Evolutionary conservation across 768 basidiomycete genomes (phyloP), one percentile per base, ranked within the genome.

Genomic region (Terana coerulea): DNA sequence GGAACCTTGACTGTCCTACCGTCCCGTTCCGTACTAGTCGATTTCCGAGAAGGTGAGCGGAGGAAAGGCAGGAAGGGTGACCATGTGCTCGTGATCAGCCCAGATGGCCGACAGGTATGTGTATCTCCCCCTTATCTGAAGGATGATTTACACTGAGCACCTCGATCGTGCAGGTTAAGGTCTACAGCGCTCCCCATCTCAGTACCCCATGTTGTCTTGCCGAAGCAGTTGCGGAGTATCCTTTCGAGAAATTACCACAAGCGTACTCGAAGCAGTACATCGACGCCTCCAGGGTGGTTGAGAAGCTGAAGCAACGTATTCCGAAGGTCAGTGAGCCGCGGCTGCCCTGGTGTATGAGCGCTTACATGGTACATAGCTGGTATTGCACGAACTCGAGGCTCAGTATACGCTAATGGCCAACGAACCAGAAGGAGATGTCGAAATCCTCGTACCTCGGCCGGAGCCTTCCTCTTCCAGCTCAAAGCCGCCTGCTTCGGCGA

Each of bases 391-490:
- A 33, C 56, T 64, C 1, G 62, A 63, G 0, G 68, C 69, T 0
- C 77, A 74, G 59, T 80, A 72, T 55, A 74, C 70, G 7, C 59
- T 80, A 15, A 81, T 81, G 80, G 71, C 74, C 3, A 82, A 82
- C 51, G 60, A 65, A 10, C 75, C 79, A 24, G 63, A 56, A 7
- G 75, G 68, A 5, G 79, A 82, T 47, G 64, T 80, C 30, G 80
- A 81, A 54, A 46, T 78, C 17, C 50, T 74, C 17, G 59, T 75
- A 35, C 54, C 57, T 12, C 36, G 44, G 8, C 46, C 50, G 4
- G 50, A 47, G 5, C 26, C 47, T 12, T 19, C 42, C 39, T 15
- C 11, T 9, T 26, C 17, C 14, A 6, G 19, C 8, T 9, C 26
- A 19, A 21, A 25, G 2, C 3, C 30, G 21, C 5, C 10, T 12